Conservation (phyloP, 768 basidiomycete genomes). For the Collybia sp. region DNA sequence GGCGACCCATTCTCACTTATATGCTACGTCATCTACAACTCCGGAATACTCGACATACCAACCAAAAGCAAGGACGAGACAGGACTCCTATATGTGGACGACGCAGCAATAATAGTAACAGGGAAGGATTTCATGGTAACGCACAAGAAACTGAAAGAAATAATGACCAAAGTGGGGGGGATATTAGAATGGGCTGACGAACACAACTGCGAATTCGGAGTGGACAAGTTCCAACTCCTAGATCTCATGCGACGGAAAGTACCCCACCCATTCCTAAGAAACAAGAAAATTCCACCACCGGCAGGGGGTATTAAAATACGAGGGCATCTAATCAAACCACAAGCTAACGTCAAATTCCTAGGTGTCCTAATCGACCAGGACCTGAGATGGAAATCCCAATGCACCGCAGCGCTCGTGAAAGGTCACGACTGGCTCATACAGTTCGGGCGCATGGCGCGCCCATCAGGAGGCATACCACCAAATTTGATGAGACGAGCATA, state of each 20-base stretch:
- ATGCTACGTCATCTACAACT: conserved; percentile 26
- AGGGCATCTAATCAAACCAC: not conserved
- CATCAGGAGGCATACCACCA: conserved; percentile 5
- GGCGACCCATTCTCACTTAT: conserved; percentile 25
- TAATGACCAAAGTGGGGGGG: not conserved
- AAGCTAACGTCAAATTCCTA: not conserved
- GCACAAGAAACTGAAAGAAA: conserved; percentile 1
- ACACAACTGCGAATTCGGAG: not conserved
- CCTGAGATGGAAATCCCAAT: conserved; percentile 19
- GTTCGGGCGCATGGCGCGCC: conserved; percentile 3
- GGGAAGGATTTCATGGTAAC: conserved; percentile 4
- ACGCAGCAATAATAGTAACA: not conserved
- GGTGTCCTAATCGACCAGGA: conserved; percentile 19
- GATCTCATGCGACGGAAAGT: not conserved
- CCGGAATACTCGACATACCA: conserved; percentile 12
- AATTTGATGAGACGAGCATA: not conserved
- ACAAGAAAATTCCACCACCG: not conserved
- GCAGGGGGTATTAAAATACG: not conserved
- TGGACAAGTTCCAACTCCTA: not conserved
- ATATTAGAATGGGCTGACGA: not conserved
- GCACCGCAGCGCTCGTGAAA: conserved; percentile 10
- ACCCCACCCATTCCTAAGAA: not conserved
- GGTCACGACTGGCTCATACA: conserved; percentile 12
- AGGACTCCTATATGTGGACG: conserved; percentile 6
- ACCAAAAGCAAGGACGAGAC: conserved; percentile 1